Conservation (phyloP, 805 yeast genomes). For the Tetrapisispora pingtungensis region DNA sequence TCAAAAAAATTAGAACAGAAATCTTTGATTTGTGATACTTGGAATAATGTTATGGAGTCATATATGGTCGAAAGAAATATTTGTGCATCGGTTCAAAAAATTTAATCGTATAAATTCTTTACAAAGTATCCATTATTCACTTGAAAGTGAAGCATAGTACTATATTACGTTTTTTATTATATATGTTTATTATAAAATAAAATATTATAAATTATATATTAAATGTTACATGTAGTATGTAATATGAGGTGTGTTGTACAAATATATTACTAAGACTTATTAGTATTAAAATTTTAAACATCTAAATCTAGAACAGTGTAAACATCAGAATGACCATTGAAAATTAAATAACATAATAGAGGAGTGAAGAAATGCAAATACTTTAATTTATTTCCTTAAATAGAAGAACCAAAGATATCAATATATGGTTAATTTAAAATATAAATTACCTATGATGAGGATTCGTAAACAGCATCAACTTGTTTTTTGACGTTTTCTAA, state of each 20-base stretch:
- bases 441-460: not conserved
- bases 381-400: not conserved
- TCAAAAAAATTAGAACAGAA: constrained; percentile 7
- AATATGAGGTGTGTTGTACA: not conserved
- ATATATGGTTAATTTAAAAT: no score
- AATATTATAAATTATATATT: not conserved
- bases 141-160: no score
- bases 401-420: not conserved
- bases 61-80: constrained; percentile 12
- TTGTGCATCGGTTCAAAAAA: constrained; percentile 7
- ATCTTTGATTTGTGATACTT: constrained; percentile 14
- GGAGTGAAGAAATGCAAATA: not conserved
- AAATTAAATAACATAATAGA: not conserved
- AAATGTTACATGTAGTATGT: not conserved
- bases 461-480: constrained; percentile 53
- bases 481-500: constrained; percentile 54
- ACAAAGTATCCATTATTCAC: no score
- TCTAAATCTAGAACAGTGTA: no score
- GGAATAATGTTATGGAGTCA: constrained; percentile 18
- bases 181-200: no score
- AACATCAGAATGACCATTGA: not conserved
- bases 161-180: no score
- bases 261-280: no score
- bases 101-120: no score
- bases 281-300: no score